Percentiles rank a stretch among this genome's conserved stretches.
These are phyloP conservation scores for Gracilariopsis chorda DNA, from an alignment of 23 red algal genomes.

Conservation along the genomic window DNA sequence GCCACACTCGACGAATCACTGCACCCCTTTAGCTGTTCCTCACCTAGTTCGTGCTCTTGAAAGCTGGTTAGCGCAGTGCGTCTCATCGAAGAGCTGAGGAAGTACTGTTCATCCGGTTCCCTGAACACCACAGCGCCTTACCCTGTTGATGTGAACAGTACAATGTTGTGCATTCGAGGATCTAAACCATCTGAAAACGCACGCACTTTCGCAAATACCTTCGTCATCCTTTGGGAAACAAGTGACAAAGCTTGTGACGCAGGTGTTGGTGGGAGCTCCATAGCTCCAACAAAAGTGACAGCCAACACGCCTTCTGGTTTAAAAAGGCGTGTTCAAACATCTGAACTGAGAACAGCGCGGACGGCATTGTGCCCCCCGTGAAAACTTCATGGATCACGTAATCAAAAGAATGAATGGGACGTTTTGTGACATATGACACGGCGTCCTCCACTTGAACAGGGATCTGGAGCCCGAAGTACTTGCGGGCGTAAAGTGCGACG, in stretches of 20 bases:
- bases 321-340: background rate
- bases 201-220: conserved; percentile 29
- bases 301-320: conserved; percentile 45
- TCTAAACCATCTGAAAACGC: conserved; percentile 45
- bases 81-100: conserved; percentile 40
- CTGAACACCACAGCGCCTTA: background rate
- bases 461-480: conserved; percentile 26
- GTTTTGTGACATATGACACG: background rate
- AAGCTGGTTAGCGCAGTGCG: background rate
- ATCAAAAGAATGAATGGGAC: background rate
- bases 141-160: conserved; percentile 32
- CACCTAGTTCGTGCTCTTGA: conserved; percentile 10
- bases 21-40: background rate
- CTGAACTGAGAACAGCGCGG: conserved; percentile 8
- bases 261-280: background rate
- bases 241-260: conserved; percentile 10
- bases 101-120: background rate
- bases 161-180: conserved; percentile 43
- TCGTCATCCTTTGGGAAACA: conserved; percentile 16
- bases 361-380: conserved; percentile 48
- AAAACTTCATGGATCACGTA: conserved; percentile 70
- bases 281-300: conserved; percentile 61
- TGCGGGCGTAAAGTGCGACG: conserved; percentile 18
- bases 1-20: background rate
- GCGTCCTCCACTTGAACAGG: conserved; percentile 39